Percentiles rank a stretch among this genome's conserved stretches.
These are phyloP conservation scores for Saccharomycopsis babjevae DNA, from an alignment of 805 yeast species.

Conservation along the genomic window DNA sequence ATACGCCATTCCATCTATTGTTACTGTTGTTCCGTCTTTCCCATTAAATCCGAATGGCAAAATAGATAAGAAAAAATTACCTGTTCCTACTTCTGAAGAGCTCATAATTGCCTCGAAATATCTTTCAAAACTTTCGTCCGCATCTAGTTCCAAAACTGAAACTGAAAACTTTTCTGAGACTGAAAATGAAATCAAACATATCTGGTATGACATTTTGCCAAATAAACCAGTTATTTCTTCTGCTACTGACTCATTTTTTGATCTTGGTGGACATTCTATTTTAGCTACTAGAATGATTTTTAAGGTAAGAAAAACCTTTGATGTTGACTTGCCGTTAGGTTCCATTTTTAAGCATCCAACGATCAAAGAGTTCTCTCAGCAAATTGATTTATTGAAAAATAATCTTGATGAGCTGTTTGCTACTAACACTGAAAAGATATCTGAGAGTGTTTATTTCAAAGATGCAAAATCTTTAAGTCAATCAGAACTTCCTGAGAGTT, in stretches of 20 bases:
- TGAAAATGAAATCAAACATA: slow-evolving; percentile 61
- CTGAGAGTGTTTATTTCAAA: slow-evolving; percentile 42
- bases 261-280: slow-evolving; percentile 96
- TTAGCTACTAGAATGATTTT: slow-evolving; percentile 96
- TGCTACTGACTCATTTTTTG: slow-evolving; percentile 85
- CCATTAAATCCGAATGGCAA: slow-evolving; percentile 98
- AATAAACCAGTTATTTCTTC: slow-evolving; percentile 69
- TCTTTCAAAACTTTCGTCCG: slow-evolving; percentile 20
- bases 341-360: slow-evolving; percentile 87
- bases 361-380: slow-evolving; percentile 63
- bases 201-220: slow-evolving; percentile 84
- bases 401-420: slow-evolving; percentile 27
- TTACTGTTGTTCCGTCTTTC: slow-evolving; percentile 75
- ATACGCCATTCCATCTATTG: slow-evolving; percentile 86
- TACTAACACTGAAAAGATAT: slow-evolving; percentile 19
- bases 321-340: slow-evolving; percentile 80
- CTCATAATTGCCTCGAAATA: slow-evolving; percentile 62
- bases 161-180: slow-evolving; percentile 49
- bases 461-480: slow-evolving; percentile 56
- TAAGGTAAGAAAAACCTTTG: slow-evolving; percentile 68
- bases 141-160: slow-evolving; percentile 28
- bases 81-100: slow-evolving; percentile 88
- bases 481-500: slow-evolving; percentile 33
- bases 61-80: slow-evolving; percentile 93
- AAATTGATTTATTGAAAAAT: slow-evolving; percentile 49